Evolutionary conservation across 305 asterid species (phyloP).

Genomic region (Vinca major): DNA sequence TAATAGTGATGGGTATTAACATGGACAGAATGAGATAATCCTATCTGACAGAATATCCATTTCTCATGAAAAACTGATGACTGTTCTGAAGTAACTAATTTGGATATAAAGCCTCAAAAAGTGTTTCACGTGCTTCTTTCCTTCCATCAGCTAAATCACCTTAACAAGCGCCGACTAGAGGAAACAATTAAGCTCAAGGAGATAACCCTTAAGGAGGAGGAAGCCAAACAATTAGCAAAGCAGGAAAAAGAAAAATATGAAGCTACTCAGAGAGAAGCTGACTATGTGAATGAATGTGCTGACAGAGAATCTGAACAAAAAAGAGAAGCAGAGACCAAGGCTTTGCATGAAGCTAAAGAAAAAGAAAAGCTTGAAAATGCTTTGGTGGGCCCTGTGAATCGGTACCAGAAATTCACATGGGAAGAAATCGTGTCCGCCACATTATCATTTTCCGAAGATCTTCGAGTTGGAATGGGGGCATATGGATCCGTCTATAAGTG

Average conservation of each 20-base stretch:
- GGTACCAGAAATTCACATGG: conserved; percentile 64
- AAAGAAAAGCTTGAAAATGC: conserved; percentile 59
- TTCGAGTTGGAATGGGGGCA: conserved; percentile 74
- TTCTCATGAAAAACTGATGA: neutral
- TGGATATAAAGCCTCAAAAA: neutral
- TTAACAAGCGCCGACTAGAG: conserved; percentile 51
- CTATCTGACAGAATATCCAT: neutral
- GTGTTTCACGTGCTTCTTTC: conserved; percentile 4
- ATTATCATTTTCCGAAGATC: conserved; percentile 57
- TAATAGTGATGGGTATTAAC: neutral
- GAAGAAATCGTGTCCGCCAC: conserved; percentile 68
- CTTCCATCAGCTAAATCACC: conserved; percentile 45
- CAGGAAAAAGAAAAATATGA: conserved; percentile 49
- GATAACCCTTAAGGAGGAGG: conserved; percentile 58
- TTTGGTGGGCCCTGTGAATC: conserved; percentile 37
- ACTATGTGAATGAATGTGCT: conserved; percentile 43
- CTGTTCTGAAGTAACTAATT: neutral
- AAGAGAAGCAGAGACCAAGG: conserved; percentile 53
- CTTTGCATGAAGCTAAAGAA: conserved; percentile 46
- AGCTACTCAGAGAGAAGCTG: conserved; percentile 58
- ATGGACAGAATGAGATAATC: neutral
- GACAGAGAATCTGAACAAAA: conserved; percentile 63
- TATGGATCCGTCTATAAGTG: conserved; percentile 77
- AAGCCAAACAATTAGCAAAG: conserved; percentile 54
- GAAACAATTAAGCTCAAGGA: conserved; percentile 50